Evolutionary conservation across 805 yeast species (phyloP), one percentile per base, ranked within the genome.

Genomic region (Cyberlindnera bimundalis): DNA sequence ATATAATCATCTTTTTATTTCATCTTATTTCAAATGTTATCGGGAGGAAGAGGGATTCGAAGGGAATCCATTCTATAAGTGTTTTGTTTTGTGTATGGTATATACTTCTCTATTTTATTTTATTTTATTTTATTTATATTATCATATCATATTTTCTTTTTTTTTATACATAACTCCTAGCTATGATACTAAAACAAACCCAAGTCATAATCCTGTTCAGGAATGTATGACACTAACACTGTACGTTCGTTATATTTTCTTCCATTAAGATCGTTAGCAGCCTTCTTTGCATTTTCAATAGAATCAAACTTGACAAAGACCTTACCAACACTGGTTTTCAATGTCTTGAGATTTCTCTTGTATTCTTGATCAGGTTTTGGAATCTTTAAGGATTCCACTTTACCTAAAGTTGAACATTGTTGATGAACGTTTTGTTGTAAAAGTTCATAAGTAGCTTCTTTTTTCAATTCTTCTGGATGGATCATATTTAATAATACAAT

Each of bases 401-500:
- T 62, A 2, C 87, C 89, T 48, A 64, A 64, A 42, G 66, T 62
- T n/a, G 60, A 52, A 30, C 79, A 76, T 48, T 78, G 79, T 9
- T 60, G 35, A 14, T 38, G 40, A 17, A 90, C 69, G 27, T 84
- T 83, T 5, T 69, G 66, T 32, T 67, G 58, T 15, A 83, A 65
- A 34, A 74, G 77, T 18, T 69, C 62, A 48, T 66, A 77, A 23
- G 67, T 71, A 0, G 57, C 58, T 19, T 70, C 76, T 31, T 77
- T 77, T 16, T 70, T 60, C 39, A 86, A 61, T 47, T 85, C 95
- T 26, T 78, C 77, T 1, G 81, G 73, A 3, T 82, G 73, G 2
- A 86, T 70, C 33, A 78, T 65, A 54, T 89, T 90, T 27, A 85
- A 58, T 4, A 89, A 61, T 41, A 83, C 78, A 7, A 90, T 55